Evolutionary conservation across 768 basidiomycete species (phyloP).

Genomic region (Coprinopsis marcescibilis): DNA sequence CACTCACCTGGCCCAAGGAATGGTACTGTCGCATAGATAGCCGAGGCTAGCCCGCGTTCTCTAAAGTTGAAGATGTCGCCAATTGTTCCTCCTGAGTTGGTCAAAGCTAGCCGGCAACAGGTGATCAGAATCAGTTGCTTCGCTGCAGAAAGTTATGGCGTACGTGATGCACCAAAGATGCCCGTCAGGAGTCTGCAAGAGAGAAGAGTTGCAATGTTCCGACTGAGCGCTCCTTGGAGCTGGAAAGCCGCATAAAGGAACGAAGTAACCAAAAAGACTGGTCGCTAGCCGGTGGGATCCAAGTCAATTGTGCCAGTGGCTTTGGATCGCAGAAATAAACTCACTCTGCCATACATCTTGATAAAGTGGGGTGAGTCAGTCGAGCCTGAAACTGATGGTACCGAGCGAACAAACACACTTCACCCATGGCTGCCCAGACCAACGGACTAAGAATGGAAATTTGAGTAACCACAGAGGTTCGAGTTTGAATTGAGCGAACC

Average conservation of each 20-base stretch:
- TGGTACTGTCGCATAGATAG: conserved; percentile 52
- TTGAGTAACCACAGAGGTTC: not conserved
- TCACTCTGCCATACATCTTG: conserved; percentile 50
- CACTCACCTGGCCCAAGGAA: conserved; percentile 50
- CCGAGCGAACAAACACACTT: conserved; percentile 28
- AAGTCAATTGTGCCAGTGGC: no score
- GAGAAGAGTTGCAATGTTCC: conserved; percentile 41
- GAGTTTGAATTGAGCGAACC: not conserved
- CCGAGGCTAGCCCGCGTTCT: conserved; percentile 55
- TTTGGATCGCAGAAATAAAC: conserved; percentile 12
- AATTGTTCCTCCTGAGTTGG: conserved; percentile 53
- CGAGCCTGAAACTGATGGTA: conserved; percentile 7
- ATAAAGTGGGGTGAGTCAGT: conserved; percentile 7
- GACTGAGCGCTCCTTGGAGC: conserved; percentile 47
- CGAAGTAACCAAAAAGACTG: conserved; percentile 49
- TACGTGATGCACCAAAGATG: conserved; percentile 52
- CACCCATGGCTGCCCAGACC: conserved; percentile 54
- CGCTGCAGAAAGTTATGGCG: conserved; percentile 11
- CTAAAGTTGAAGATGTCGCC: conserved; percentile 54
- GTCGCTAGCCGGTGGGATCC: no score
- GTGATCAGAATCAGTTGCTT: not conserved
- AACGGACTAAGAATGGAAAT: conserved; percentile 30
- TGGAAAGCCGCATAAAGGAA: conserved; percentile 48
- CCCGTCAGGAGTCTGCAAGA: conserved; percentile 52
- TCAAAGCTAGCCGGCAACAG: conserved; percentile 36